Evolutionary conservation across 306 rosid species (phyloP), one percentile per base, ranked within the genome.

Genomic region (Myrica gale): DNA sequence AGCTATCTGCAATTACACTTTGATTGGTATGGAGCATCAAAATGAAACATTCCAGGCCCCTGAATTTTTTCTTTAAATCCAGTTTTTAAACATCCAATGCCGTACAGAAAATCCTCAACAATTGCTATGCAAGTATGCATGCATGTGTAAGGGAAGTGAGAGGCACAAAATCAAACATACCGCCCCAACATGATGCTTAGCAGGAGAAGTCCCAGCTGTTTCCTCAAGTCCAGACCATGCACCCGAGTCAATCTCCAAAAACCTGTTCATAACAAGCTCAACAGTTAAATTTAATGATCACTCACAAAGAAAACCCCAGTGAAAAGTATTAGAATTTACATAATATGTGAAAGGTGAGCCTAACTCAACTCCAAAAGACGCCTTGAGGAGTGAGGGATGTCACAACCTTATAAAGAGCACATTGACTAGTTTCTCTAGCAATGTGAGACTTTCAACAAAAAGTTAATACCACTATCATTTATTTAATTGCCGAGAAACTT

Each of bases 221-320:
- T 93, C 96, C 82, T 88, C 93, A 66, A 93, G 88, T 60, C 94
- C 98, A 73, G 92, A 76, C 97, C 98, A 93, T 44, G 98, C 97
- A 19, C 57, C 85, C 46, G 91, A 68, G 73, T 89, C 88, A 78
- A 93, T 90, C 73, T 82, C 91, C 44, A 91, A 82, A 79, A 83
- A 87, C 84, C 98, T 93, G 75, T 53, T 54, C 80, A 74, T 48
- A 19, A 1, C 48, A 74, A 19, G 20, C 44, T 41, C 50, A 83
- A 62, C 50, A 68, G 11, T 50, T 26, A 41, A 47, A 45, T 42
- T 39, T 53, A 66, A 39, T 42, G 20, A 65, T 65, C 48, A 65
- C 47, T 16, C 3, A 7, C 19, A 1, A 3, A 63, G 19, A 41
- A 3, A 39, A 63, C 16, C 16, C 0, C n/a, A 42, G 21, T 39